Percentiles rank a stretch among this genome's conserved stretches.
phyloP scores from a whole-genome alignment of 2,329 filamentous ascomycete genomes.

The Zopfia rhizophila region DNA sequence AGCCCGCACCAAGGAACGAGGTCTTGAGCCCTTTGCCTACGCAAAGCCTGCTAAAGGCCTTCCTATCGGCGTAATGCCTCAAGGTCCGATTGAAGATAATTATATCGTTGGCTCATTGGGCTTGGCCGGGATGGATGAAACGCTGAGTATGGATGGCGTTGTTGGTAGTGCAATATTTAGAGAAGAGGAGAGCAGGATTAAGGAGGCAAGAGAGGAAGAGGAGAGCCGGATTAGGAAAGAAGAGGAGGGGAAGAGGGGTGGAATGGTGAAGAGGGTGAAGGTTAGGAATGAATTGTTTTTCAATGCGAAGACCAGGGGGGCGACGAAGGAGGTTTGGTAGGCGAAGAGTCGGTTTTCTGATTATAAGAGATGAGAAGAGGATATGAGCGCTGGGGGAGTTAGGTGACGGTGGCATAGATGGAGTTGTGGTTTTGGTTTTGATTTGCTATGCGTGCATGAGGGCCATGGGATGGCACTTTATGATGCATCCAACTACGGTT shows the following conservation, averaged over 20 bases:
- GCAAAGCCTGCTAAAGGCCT: conserved; percentile 23
- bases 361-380: no score
- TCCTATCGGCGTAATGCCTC: conserved; percentile 11
- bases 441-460: no score
- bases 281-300: no score
- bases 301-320: no score
- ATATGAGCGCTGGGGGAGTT: no score
- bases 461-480: no score
- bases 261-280: neutral
- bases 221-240: neutral
- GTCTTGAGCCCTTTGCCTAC: conserved; percentile 43
- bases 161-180: conserved; percentile 10
- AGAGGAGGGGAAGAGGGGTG: conserved; percentile 3
- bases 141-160: conserved; percentile 22
- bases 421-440: no score
- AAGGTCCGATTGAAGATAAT: neutral
- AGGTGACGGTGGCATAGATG: no score
- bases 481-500: no score
- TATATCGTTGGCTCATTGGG: conserved; percentile 22
- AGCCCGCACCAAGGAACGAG: conserved; percentile 21
- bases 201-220: conserved; percentile 7
- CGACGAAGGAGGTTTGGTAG: no score
- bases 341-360: no score
- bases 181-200: conserved; percentile 10
- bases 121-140: conserved; percentile 3